Evolutionary conservation across 805 yeast species (phyloP), one percentile per base, ranked within the genome.

Genomic region (Candida manassasensis): DNA sequence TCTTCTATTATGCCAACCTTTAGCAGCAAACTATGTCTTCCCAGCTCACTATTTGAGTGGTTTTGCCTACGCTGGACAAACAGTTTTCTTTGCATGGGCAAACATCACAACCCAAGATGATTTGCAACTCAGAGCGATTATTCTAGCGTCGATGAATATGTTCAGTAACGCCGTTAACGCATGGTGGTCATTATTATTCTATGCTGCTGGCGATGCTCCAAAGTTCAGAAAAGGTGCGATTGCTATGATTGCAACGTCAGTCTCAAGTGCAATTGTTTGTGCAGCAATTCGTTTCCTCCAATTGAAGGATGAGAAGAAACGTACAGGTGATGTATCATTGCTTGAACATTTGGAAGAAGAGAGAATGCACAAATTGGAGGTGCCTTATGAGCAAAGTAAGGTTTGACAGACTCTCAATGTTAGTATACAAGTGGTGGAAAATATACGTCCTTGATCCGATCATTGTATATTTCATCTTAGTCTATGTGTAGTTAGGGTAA

Each of bases 71-170:
- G 77, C 81, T 22, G 81, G 79, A 3, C 83, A 78, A 41, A 73
- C 84, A 0, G 64, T 72, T 0, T 73, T 74, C 50, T 73, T 79
- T 34, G 74, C 82, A 0, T 78, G 84, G 83, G 81, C 81, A 3
- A 77, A 78, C 44, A 60, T 74, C 31, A 73, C 75, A 1, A 74
- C 80, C 41, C 66, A 71, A 21, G 66, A 73, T 41, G 85, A 80
- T 51, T 52, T 75, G 17, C 77, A 79, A 57, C 81, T 76, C 47
- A 64, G 84, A 48, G 81, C 84, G 0, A 61, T 79, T 31, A 80
- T 77, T 1, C 57, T 79, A 32, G 84, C 81, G 0, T 75, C 80
- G 0, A 77, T 77, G 81, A 77, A 77, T 52, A 75, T 76, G 79
- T 75, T 75, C 52, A 70, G 77, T 19, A 71, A 74, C 45, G 78